Evolutionary conservation across 2,329 filamentous ascomycete species (phyloP).

Genomic region (Pezicula radicicola): DNA sequence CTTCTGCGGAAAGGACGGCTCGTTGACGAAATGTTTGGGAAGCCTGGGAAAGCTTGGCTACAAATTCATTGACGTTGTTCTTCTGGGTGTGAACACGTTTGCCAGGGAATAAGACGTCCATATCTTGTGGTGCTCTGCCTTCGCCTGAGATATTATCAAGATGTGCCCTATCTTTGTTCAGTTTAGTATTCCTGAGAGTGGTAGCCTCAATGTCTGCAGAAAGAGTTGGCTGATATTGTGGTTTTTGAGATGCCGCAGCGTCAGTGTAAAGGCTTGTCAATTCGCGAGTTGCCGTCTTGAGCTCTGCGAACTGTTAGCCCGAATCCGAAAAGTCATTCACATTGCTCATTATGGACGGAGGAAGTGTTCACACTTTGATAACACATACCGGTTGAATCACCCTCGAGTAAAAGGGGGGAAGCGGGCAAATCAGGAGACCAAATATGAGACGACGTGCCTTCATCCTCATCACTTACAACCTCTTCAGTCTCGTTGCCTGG

Average conservation of each 20-base stretch:
- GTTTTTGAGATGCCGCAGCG: too few relatives aligned
- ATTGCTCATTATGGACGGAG: neutral
- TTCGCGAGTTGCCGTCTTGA: neutral
- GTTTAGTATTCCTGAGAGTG: neutral
- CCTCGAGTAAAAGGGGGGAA: neutral
- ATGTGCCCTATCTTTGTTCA: neutral
- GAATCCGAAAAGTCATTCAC: neutral
- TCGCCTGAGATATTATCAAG: neutral
- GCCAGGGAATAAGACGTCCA: neutral
- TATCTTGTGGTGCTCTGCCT: neutral
- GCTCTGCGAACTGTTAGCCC: neutral
- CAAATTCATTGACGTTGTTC: neutral
- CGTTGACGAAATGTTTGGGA: neutral
- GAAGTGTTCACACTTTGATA: neutral
- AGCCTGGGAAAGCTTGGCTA: neutral
- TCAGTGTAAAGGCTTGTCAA: too few relatives aligned
- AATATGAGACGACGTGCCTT: neutral
- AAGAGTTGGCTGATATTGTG: too few relatives aligned
- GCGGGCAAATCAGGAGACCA: neutral
- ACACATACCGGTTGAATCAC: neutral
- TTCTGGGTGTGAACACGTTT: neutral
- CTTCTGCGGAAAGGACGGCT: neutral
- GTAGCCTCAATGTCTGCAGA: neutral
- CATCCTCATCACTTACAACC: neutral
- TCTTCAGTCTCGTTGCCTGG: slow-evolving; percentile 1